phyloP scores from a whole-genome alignment of 225 moss, liverwort and hornwort genomes.

The Sphagnum contortum region DNA sequence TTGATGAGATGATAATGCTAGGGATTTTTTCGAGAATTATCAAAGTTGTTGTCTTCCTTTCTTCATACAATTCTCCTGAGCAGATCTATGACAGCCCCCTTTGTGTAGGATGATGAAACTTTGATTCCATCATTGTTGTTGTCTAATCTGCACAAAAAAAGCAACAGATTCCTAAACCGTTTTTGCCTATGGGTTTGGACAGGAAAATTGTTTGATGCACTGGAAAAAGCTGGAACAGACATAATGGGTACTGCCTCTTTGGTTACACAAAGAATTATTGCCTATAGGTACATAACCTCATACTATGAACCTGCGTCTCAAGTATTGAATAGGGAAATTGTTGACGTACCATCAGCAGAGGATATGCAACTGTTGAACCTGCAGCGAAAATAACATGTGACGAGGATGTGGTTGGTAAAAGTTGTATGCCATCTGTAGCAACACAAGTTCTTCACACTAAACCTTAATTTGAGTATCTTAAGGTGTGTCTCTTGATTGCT shows the following conservation, averaged over 20 bases:
- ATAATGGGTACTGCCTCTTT: not conserved
- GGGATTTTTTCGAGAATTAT: too few relatives aligned
- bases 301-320: not conserved
- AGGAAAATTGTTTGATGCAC: slow-evolving; percentile 2
- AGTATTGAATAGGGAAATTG: not conserved
- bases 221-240: slow-evolving; percentile 5
- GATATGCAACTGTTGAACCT: not conserved
- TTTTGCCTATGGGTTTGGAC: slow-evolving; percentile 1
- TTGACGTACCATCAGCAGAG: not conserved
- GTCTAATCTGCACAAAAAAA: too few relatives aligned
- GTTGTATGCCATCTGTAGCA: not conserved
- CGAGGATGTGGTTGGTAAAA: not conserved
- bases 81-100: too few relatives aligned
- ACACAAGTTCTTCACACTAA: not conserved
- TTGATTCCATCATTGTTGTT: too few relatives aligned
- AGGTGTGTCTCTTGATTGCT: too few relatives aligned
- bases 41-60: too few relatives aligned
- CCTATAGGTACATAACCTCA: not conserved
- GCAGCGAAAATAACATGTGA: not conserved
- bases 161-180: too few relatives aligned
- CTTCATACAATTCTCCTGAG: too few relatives aligned
- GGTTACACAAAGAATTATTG: slow-evolving; percentile 1
- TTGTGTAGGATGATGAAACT: too few relatives aligned
- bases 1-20: too few relatives aligned
- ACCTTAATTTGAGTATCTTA: not conserved